Evolutionary conservation across 306 rosid genomes (phyloP), one percentile per base, ranked within the genome.

Genomic region (Gynostemma pentaphyllum): DNA sequence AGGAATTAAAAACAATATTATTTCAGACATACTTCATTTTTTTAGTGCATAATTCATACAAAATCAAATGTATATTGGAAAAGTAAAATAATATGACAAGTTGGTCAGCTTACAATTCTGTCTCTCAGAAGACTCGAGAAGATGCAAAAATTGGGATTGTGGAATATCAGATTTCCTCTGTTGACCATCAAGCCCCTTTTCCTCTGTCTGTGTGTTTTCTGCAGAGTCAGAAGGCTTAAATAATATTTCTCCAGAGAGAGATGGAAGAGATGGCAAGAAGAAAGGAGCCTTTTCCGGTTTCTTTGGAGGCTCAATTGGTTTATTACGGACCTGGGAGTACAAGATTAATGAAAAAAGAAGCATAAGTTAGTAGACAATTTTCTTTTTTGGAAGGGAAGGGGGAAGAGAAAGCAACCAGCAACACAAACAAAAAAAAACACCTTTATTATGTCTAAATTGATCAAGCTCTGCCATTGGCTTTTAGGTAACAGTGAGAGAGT

Each of bases 221-320:
- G 79, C 70, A 37, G 75, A 54, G 51, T 83, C 72, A 45, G 70
- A 74, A 62, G 95, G 79, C 75, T 84, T 92, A 41, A 92, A 92
- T 61, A 81, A 67, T 74, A 92, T 88, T 74, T 88, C 96, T 42
- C 98, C 96, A 19, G 98, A 86, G 48, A 92, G 67, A 46, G 86
- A 76, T 24, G 96, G 96, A 73, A 86, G 75, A 5, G 96, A 80
- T 65, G 98, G 94, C 79, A 92, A 68, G 81, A 88, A 92, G 83
- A 92, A 92, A 34, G 98, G 96, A 75, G 94, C 96, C 78, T 81
- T 86, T 73, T 88, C 98, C 0, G 98, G 98, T 78, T 88, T 92
- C 76, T 88, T 92, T 12, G 95, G 96, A 44, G 94, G 96, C 64
- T 92, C 96, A 66, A 82, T 78, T 41, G 98, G 96, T 80, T 88